These are phyloP conservation scores for Chaetomium sp. DNA, from an alignment of 2,329 filamentous ascomycete genomes.

Conservation along the genomic window DNA sequence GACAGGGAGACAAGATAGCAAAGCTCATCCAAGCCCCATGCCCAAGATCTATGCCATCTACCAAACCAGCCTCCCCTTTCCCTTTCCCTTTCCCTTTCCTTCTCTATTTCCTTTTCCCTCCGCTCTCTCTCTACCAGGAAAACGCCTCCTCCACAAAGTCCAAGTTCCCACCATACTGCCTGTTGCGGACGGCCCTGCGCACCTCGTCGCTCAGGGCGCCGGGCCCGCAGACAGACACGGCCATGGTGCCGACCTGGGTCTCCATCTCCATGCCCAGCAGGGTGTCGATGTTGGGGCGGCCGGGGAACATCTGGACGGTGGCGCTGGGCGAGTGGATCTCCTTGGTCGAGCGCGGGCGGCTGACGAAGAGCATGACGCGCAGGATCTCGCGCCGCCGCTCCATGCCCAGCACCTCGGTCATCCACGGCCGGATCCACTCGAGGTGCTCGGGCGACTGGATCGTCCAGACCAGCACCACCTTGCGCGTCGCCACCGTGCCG, in stretches of 20 bases:
- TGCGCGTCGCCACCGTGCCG: constrained; percentile 70
- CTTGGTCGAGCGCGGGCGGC: constrained; percentile 72
- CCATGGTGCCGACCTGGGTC: constrained; percentile 72
- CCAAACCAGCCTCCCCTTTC: background rate
- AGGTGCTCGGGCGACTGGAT: constrained; percentile 79
- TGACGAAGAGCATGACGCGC: constrained; percentile 78
- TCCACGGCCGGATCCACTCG: constrained; percentile 82
- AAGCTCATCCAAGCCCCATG: constrained; percentile 4
- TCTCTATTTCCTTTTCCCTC: background rate
- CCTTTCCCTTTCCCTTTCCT: background rate
- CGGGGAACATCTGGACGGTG: constrained; percentile 83
- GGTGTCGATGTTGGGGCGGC: constrained; percentile 72
- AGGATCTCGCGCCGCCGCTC: constrained; percentile 72
- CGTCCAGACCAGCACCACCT: constrained; percentile 75
- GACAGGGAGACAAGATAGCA: background rate
- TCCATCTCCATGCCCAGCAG: constrained; percentile 74
- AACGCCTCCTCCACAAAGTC: constrained; percentile 83
- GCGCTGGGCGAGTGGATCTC: constrained; percentile 77
- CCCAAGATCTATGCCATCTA: background rate
- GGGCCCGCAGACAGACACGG: constrained; percentile 73
- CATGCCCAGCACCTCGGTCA: constrained; percentile 78
- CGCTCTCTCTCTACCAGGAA: constrained; percentile 50
- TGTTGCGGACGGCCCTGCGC: constrained; percentile 63
- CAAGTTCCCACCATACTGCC: constrained; percentile 66
- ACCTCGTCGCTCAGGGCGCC: constrained; percentile 76